phyloP scores from a whole-genome alignment of 306 rosid species.

The Rubus parviflorus region DNA sequence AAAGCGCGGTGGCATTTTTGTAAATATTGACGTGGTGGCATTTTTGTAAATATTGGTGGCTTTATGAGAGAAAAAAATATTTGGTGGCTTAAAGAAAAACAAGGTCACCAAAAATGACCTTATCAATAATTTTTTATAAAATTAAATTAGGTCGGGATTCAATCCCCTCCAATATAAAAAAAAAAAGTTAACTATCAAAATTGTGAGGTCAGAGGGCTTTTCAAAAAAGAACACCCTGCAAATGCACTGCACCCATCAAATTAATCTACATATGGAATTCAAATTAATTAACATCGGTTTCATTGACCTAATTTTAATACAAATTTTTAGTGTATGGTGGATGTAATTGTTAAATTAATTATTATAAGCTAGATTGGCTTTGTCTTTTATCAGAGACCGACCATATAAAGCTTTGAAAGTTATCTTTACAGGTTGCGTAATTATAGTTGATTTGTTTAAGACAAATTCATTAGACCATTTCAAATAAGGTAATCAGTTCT shows the following conservation, averaged over 20 bases:
- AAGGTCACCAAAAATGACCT: too few relatives aligned
- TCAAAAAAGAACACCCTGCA: background rate
- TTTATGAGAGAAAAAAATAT: too few relatives aligned
- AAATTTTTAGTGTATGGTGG: background rate
- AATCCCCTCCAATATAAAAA: too few relatives aligned
- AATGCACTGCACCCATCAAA: background rate
- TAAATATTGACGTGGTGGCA: too few relatives aligned
- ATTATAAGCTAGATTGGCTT: background rate
- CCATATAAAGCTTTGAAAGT: background rate
- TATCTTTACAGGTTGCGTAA: background rate
- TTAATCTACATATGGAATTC: background rate
- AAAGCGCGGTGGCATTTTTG: too few relatives aligned
- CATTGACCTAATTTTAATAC: slow-evolving; percentile 1
- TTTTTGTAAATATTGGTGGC: too few relatives aligned
- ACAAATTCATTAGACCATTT: background rate
- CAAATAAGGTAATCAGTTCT: background rate
- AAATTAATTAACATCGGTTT: background rate
- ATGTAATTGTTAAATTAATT: background rate
- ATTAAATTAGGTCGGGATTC: too few relatives aligned
- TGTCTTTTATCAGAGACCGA: background rate
- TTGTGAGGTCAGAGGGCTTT: background rate
- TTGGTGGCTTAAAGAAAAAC: too few relatives aligned
- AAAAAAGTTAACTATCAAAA: background rate
- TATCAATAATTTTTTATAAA: too few relatives aligned
- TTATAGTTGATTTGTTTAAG: background rate